phyloP scores from a whole-genome alignment of 2,329 filamentous ascomycete genomes.

The Diaporthe caulivora region DNA sequence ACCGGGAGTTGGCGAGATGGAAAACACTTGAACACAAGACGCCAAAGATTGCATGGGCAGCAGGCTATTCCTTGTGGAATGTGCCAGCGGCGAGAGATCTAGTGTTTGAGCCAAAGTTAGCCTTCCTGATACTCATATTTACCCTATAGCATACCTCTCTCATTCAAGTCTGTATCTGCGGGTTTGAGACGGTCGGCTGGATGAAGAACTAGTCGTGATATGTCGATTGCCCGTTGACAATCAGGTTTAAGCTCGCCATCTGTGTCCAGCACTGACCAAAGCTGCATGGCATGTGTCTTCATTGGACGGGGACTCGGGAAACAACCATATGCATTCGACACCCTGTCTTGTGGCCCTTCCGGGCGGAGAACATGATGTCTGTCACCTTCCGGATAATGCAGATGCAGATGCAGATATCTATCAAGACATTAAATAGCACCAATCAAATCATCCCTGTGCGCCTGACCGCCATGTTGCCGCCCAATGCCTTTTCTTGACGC shows the following conservation, averaged over 20 bases:
- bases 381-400: conserved; percentile 7
- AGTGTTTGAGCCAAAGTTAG: neutral
- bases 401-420: conserved; percentile 18
- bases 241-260: neutral
- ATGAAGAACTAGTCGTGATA: neutral
- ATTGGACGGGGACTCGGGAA: neutral
- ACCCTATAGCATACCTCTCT: no score
- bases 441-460: neutral
- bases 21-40: neutral
- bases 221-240: no score
- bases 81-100: neutral
- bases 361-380: neutral
- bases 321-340: neutral
- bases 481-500: conserved; percentile 10
- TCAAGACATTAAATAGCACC: conserved; percentile 21
- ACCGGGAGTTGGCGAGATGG: neutral
- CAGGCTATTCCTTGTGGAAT: no score
- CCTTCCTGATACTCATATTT: neutral
- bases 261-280: neutral
- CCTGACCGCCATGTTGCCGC: neutral
- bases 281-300: neutral
- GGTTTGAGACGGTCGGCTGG: neutral
- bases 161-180: no score
- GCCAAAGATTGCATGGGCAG: neutral
- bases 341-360: conserved; percentile 3